Evolutionary conservation across 805 yeast genomes (phyloP).

Genomic region (Dipodascus albidus): DNA sequence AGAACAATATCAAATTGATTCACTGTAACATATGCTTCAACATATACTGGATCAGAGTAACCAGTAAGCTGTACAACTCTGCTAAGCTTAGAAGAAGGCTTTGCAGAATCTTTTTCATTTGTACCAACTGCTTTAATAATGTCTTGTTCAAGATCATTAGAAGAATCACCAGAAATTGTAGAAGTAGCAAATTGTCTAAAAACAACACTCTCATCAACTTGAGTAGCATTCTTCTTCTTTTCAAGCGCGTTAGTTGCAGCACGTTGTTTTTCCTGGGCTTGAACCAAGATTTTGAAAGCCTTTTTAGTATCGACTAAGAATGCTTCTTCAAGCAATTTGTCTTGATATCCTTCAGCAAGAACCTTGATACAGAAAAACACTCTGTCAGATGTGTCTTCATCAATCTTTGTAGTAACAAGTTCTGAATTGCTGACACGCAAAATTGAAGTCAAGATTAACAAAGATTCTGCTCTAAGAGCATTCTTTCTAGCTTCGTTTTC

Average conservation of each 20-base stretch:
- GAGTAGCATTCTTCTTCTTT: slow-evolving; percentile 52
- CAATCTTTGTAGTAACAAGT: slow-evolving; percentile 62
- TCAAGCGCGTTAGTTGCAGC: slow-evolving; percentile 45
- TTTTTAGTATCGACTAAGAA: slow-evolving; percentile 80
- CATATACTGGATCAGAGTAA: slow-evolving; percentile 94
- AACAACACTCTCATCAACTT: slow-evolving; percentile 63
- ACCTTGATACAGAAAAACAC: slow-evolving; percentile 77
- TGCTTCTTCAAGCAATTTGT: slow-evolving; percentile 41
- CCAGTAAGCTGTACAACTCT: slow-evolving; percentile 95
- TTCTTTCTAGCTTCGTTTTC: slow-evolving; percentile 45
- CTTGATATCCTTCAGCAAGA: slow-evolving; percentile 48
- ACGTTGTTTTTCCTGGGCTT: slow-evolving; percentile 44
- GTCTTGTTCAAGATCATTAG: slow-evolving; percentile 42
- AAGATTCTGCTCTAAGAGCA: slow-evolving; percentile 88
- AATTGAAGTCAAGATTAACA: slow-evolving; percentile 83
- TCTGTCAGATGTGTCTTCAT: slow-evolving; percentile 95
- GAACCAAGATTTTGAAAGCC: slow-evolving; percentile 68
- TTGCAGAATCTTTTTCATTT: slow-evolving; percentile 39
- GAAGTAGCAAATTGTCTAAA: slow-evolving; percentile 67
- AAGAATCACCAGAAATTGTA: slow-evolving; percentile 32
- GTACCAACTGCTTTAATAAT: slow-evolving; percentile 40
- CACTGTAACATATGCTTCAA: slow-evolving; percentile 93
- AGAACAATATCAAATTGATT: slow-evolving; percentile 93
- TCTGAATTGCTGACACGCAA: slow-evolving; percentile 76
- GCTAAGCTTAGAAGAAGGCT: slow-evolving; percentile 63